A percentile compares a stretch with the other conserved stretches of the same genome.
Conservation (phyloP, 2,329 filamentous ascomycete species). For the Aspergillus clavatus region DNA sequence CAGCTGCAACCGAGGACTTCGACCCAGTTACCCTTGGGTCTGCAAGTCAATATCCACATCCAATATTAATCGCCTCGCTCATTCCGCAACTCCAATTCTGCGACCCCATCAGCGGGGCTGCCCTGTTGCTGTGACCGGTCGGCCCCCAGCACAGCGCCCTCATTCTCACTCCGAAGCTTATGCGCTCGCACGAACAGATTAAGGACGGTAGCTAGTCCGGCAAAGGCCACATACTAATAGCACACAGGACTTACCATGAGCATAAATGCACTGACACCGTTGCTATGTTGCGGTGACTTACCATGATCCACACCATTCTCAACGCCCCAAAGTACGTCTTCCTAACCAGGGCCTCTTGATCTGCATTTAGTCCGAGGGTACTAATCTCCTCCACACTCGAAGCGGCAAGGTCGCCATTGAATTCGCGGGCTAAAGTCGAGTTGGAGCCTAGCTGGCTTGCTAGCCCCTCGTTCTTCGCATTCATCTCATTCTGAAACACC, state of each 20-base stretch:
- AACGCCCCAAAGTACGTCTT: conserved; percentile 5
- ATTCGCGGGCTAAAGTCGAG: conserved; percentile 1
- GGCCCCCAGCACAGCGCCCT: conserved; percentile 2
- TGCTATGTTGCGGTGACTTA: not conserved
- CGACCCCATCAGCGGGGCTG: not conserved
- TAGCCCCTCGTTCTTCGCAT: conserved; percentile 8
- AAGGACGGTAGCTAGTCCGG: conserved; percentile 2
- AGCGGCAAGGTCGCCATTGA: conserved; percentile 2
- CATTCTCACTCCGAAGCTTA: conserved; percentile 4
- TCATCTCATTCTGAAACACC: conserved; percentile 60
- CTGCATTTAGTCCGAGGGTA: not conserved
- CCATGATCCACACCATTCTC: conserved; percentile 4
- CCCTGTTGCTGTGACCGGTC: conserved; percentile 1
- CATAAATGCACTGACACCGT: not conserved
- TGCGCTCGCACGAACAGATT: conserved; percentile 2
- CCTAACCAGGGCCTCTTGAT: conserved; percentile 3
- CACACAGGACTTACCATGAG: not conserved
- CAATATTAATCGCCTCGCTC: not conserved
- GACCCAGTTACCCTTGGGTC: not conserved
- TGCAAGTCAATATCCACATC: not conserved
- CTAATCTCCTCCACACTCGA: conserved; percentile 4
- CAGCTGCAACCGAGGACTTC: not conserved
- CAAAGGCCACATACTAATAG: conserved; percentile 3
- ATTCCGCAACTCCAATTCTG: not conserved
- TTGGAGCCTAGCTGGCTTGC: conserved; percentile 4